A percentile compares a stretch with the other conserved stretches of the same genome.
phyloP scores from a whole-genome alignment of 106 monocot species.

The Allium sativum region DNA sequence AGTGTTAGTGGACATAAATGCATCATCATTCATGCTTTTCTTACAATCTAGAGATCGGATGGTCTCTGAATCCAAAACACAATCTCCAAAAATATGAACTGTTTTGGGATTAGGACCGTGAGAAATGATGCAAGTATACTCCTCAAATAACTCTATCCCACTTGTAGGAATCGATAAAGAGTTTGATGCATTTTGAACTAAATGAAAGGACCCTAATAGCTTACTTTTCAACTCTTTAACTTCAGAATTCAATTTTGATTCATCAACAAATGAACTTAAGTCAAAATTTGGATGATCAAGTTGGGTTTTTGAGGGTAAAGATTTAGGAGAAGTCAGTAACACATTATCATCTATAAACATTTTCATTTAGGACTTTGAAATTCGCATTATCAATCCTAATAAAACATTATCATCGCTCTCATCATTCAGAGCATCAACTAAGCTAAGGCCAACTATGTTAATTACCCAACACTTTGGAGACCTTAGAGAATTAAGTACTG shows the following conservation, averaged over 20 bases:
- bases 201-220: neutral
- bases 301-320: neutral
- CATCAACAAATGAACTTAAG: neutral
- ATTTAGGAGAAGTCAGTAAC: neutral
- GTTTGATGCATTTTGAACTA: neutral
- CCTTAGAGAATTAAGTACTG: constrained; percentile 25
- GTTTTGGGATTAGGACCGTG: constrained; percentile 82
- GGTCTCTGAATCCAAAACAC: constrained; percentile 30
- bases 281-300: constrained; percentile 8
- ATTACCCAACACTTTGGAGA: constrained; percentile 14
- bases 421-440: constrained; percentile 42
- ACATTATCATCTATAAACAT: too few species aligned
- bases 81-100: constrained; percentile 76
- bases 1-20: too few species aligned
- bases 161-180: constrained; percentile 14
- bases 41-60: constrained; percentile 17
- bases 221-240: constrained; percentile 3
- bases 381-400: constrained; percentile 26
- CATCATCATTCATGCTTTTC: constrained; percentile 10
- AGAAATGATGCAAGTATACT: constrained; percentile 71
- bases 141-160: constrained; percentile 71
- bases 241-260: too few species aligned
- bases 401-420: constrained; percentile 30
- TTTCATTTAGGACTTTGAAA: too few species aligned
- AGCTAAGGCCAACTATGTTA: constrained; percentile 40